Evolutionary conservation across 225 moss, liverwort and hornwort species (phyloP), one percentile per base, ranked within the genome.

Genomic region (Physcomitrium patens): DNA sequence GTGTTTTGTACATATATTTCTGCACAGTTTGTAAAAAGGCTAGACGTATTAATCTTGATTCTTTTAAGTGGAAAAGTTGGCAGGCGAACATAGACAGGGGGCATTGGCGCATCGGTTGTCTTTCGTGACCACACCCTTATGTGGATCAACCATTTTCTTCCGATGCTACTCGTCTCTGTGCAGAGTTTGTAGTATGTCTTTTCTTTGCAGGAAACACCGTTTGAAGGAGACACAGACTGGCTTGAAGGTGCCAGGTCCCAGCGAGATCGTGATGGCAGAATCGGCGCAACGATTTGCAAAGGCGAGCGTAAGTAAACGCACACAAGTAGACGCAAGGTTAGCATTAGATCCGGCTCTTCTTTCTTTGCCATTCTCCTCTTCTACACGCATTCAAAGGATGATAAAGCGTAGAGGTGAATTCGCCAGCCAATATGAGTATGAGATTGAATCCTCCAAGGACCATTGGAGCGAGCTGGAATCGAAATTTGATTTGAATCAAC

Each of bases 391-490:
- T 31, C 60, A 70, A 31, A 76, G 43, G 65, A 26, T 85, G 76
- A 50, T 85, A 65, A 69, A 79, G 66, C 79, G 79, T 22, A 73
- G 79, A 73, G 70, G 73, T 66, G 78, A 70, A 65, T 82, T 79
- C 22, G 69, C 50, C 22, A 79, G 69, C 51, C 65, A 76, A 60
- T 37, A n/a, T 7, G 82, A 85, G 70, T 82, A 79, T 23, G 85
- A 85, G 66, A 82, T 85, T 18, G 85, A 76, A 66, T 76, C 82
- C 10, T 85, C 85, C 0, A 79, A 75, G 50, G 85, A 73, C 60
- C 85, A 85, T 79, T 85, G 85, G 85, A 85, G 85, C 73, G 82
- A 85, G 73, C 44, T 85, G 79, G 85, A 85, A 55, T 69, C 83
- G 41, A 27, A 53, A 11, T 12, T 22, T 24, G 10, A 48, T 10